A percentile compares a stretch with the other conserved stretches of the same genome.
phyloP scores from a whole-genome alignment of 768 basidiomycete genomes.

The Mycena maculata region DNA sequence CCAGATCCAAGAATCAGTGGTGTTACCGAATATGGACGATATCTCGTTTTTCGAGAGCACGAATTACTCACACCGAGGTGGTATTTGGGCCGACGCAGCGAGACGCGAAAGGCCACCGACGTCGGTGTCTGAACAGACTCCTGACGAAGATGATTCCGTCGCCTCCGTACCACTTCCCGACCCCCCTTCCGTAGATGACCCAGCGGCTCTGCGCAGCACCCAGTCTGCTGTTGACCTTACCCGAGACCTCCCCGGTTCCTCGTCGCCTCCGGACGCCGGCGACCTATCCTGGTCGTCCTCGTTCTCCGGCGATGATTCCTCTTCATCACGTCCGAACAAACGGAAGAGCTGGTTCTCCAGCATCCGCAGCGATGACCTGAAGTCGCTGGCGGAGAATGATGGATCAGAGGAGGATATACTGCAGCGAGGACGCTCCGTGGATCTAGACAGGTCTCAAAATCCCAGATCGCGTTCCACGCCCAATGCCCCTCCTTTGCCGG shows the following conservation, averaged over 20 bases:
- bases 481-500: constrained; percentile 49
- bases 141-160: constrained; percentile 48
- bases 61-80: constrained; percentile 76
- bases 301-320: constrained; percentile 32
- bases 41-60: constrained; percentile 93
- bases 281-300: constrained; percentile 36
- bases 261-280: constrained; percentile 38
- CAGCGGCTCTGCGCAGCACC: constrained; percentile 35
- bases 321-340: constrained; percentile 44
- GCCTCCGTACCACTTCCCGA: constrained; percentile 53
- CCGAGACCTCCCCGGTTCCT: constrained; percentile 24
- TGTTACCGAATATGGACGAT: constrained; percentile 98
- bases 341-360: constrained; percentile 71
- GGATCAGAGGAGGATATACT: constrained; percentile 39
- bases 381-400: constrained; percentile 38
- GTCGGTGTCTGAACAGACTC: constrained; percentile 32
- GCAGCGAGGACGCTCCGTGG: constrained; percentile 52
- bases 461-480: constrained; percentile 51
- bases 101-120: constrained; percentile 51
- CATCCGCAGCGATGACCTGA: constrained; percentile 52
- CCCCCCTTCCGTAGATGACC: constrained; percentile 31
- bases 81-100: constrained; percentile 87
- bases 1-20: constrained; percentile 93
- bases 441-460: constrained; percentile 41
- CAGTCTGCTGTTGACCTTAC: constrained; percentile 47